Conservation (phyloP, 2,329 filamentous ascomycete species). For the Cercospora sojina region DNA sequence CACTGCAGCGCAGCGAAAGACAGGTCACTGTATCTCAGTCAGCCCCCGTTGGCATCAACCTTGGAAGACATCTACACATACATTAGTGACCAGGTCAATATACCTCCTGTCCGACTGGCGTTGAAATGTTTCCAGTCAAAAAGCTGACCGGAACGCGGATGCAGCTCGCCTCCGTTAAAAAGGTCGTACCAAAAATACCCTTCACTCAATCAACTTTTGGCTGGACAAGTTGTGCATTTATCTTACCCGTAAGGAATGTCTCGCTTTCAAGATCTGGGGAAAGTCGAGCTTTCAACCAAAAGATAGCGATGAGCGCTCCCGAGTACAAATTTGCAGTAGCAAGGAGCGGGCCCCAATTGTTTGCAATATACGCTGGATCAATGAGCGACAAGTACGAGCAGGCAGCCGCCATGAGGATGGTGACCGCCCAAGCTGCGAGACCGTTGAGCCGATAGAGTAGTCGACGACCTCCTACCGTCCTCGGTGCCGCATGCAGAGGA, state of each 20-base stretch:
- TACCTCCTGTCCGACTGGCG: neutral
- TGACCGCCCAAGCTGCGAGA: neutral
- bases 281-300: neutral
- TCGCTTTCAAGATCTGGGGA: neutral
- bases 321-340: neutral
- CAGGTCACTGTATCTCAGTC: neutral
- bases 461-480: neutral
- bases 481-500: neutral
- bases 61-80: too few species aligned
- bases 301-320: neutral
- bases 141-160: neutral
- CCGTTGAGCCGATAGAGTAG: neutral
- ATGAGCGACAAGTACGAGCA: neutral
- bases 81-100: neutral
- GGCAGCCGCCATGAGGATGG: neutral
- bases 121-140: slow-evolving; percentile 2
- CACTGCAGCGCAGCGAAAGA: neutral
- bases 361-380: neutral
- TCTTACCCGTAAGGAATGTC: neutral
- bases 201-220: neutral
- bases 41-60: neutral
- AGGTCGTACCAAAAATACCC: neutral
- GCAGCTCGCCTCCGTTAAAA: neutral
- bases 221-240: neutral
- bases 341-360: neutral